These are phyloP conservation scores for Trypanosoma boissoni DNA, from an alignment of 208 protist genomes.

Conservation along the genomic window DNA sequence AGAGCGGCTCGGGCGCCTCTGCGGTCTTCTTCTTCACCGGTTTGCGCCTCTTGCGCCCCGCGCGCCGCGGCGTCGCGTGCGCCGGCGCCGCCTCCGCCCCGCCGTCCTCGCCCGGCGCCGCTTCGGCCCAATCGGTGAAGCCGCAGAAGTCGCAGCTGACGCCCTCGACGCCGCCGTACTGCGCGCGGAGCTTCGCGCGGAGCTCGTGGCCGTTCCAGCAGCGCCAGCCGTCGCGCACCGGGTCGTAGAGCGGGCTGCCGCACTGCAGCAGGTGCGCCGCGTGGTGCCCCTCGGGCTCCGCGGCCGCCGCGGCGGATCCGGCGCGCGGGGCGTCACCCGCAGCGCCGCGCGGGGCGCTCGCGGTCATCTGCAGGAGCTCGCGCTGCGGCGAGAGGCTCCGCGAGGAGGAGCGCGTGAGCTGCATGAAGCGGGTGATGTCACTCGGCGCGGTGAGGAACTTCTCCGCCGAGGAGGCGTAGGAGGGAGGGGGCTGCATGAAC, in stretches of 20 bases:
- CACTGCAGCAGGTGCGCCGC: constrained; percentile 47
- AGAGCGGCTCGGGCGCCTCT: background rate
- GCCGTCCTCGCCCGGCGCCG: background rate
- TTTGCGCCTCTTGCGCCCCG: constrained; percentile 12
- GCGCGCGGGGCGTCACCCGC: background rate
- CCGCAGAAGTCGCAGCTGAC: constrained; percentile 89
- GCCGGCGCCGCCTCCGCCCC: background rate
- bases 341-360: background rate
- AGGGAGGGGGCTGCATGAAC: too few relatives aligned
- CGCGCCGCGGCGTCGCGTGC: constrained; percentile 6
- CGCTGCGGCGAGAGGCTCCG: constrained; percentile 65
- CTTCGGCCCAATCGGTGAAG: constrained; percentile 56
- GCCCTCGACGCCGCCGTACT: constrained; percentile 61
- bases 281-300: background rate
- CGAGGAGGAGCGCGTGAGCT: constrained; percentile 38
- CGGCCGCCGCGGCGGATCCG: background rate
- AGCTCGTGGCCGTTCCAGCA: constrained; percentile 70
- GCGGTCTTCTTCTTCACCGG: background rate
- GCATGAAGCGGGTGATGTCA: constrained; percentile 70
- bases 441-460: constrained; percentile 36
- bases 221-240: constrained; percentile 43
- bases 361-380: constrained; percentile 76
- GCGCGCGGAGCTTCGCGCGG: constrained; percentile 17
- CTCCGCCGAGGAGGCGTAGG: too few relatives aligned
- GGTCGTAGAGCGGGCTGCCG: constrained; percentile 77